Evolutionary conservation across 371 early-diverging fungal genomes (phyloP), one percentile per base, ranked within the genome.

Genomic region (Syncephalastrum monosporum): DNA sequence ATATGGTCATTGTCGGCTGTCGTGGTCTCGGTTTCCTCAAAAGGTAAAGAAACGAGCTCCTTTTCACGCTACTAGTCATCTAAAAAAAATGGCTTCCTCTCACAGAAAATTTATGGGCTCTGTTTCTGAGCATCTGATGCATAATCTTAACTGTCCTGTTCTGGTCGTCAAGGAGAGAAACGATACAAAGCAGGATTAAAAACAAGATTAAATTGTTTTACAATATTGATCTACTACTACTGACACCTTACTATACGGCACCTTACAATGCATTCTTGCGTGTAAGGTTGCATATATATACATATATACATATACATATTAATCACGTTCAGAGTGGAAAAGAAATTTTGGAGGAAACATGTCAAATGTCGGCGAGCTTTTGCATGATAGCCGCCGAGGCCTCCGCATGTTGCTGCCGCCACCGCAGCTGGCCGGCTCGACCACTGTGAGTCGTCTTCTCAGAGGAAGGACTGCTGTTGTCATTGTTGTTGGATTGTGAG

Each of bases 1-100:
- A 71, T 54, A 27, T 71, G 12, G 60, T 68, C 17, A 57, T 67
- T 43, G 64, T 68, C 27, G 71, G 71, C 43, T 57, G 56, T 23
- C 55, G 60, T 21, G 68, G 68, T 42, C 47, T 45, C 25, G 71
- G 71, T 2, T 67, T 57, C 33, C 46, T 71, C 14, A 71, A 67
- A 55, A 64, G 68, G 71, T 68, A 61, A 61, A 61, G 17, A 17
- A 15, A 29, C 21, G 14, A n/a, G 6, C 17, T 21, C 21, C 21
- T 51, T 24, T 13, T 17, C 45, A 21, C 21, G 0, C 21, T 21
- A 21, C 21, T 21, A 2, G 21, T 21, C 21, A 21, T 21, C 21
- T 23, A 24, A 27, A 49, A 13, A 50, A 15, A 50, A 24, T 38
- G 27, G 46, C 43, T 23, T 23, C 5, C 21, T 21, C 41, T 25